phyloP scores from a whole-genome alignment of 2,329 filamentous ascomycete genomes.

The Colletotrichum sp. region DNA sequence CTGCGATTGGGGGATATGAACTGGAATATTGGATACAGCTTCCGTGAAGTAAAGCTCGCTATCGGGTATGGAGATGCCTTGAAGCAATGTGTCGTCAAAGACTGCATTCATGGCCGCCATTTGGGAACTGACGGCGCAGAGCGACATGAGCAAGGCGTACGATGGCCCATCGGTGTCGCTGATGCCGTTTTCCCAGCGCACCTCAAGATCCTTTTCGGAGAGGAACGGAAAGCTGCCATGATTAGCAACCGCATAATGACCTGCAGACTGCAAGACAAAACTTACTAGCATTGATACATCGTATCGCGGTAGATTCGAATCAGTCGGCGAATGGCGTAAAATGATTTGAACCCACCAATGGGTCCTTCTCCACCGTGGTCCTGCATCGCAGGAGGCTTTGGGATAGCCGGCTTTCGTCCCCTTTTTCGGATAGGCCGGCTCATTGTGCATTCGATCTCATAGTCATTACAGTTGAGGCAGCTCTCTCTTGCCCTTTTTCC shows the following conservation, averaged over 20 bases:
- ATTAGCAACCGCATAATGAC: not conserved
- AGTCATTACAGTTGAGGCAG: not conserved
- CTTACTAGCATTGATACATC: not conserved
- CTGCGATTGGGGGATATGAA: not conserved
- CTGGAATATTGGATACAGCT: not conserved
- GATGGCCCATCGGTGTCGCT: not conserved
- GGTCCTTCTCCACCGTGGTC: not conserved
- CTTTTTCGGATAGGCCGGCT: not conserved
- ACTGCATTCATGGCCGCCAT: not conserved
- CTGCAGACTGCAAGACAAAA: not conserved
- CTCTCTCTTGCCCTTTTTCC: not conserved
- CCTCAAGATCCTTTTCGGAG: not conserved
- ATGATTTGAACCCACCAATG: not conserved
- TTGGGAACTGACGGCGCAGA: not conserved
- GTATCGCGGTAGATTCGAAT: not conserved
- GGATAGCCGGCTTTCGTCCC: not conserved
- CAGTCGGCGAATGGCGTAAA: not conserved
- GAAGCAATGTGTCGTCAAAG: not conserved
- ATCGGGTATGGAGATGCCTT: not conserved
- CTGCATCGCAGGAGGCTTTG: not conserved
- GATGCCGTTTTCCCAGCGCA: not conserved
- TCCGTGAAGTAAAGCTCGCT: not conserved
- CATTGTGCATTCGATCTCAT: not conserved
- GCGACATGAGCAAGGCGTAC: not conserved
- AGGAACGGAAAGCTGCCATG: not conserved